Base-by-base conservation (phyloP, 805 yeast species). In the Danielozyma ontarioensis region DNA sequence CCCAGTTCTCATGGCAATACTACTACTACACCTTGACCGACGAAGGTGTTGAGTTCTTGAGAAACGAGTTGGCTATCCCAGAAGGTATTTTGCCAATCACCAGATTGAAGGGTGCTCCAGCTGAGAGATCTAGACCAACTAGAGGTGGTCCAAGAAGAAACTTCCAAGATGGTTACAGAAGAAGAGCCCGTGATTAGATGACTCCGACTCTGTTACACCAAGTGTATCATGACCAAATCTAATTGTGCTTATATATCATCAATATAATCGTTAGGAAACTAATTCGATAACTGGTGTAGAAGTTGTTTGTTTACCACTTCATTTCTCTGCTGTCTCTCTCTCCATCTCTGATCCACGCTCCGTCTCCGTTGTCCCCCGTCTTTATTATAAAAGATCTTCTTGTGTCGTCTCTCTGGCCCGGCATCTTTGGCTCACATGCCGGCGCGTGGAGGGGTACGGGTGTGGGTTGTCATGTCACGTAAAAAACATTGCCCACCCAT, bases 1-100 rank as follows among this genome's bases (percentile, higher is more conserved):
- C 99, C 61, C 97, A 88, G 77, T 93, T 90, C 83, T 90, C 97
- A 64, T 93, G 99, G 99, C 97, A 89, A 82, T 87, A 87, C 82
- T 93, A 93, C 79, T 93, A 93, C 95, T 93, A 93, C 94, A 87
- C 98, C 79, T 84, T 93, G 69, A 93, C 97, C 68, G 97, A 93
- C 68, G 96, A 86, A 75, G 99, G 99, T 83, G 90, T 93, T 53
- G 96, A 88, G 68, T 93, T 77, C 84, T 83, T 93, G 67, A 85
- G 97, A 78, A 88, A 86, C 69, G 93, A 88, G 86, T 83, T 93
- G 72, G 88, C 89, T 83, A 80, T 93, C 62, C 98, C 98, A 76
- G 95, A 85, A 73, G 95, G 88, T 75, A 83, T 93, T 70, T 90
- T 88, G 72, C 99, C 99, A 68, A 81, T 84, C 72, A 93, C 99